Percentiles rank a stretch among this genome's conserved stretches.
These are phyloP conservation scores for Ammopiptanthus mongolicus DNA, from an alignment of 306 rosid species.

Conservation along the genomic window DNA sequence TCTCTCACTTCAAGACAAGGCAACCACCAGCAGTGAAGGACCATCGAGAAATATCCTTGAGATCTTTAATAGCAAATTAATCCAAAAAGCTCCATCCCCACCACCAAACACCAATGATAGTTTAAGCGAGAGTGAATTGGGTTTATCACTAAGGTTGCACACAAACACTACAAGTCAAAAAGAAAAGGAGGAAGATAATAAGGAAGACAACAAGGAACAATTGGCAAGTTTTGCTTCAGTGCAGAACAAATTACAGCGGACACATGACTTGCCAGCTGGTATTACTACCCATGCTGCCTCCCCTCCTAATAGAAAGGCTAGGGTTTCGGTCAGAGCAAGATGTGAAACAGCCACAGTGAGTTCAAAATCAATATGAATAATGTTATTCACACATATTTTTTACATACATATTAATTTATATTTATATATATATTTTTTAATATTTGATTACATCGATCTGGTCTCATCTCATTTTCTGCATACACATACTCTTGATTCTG, in stretches of 20 bases:
- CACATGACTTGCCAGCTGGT: slow-evolving; percentile 16
- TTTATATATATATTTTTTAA: too few relatives aligned
- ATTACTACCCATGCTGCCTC: slow-evolving; percentile 35
- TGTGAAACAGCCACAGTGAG: slow-evolving; percentile 88
- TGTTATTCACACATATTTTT: not conserved
- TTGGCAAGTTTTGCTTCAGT: slow-evolving; percentile 18
- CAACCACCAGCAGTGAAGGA: slow-evolving; percentile 20
- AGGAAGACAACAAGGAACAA: slow-evolving; percentile 20
- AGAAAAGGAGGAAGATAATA: slow-evolving; percentile 11
- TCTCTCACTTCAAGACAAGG: slow-evolving; percentile 46
- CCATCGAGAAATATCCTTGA: slow-evolving; percentile 25
- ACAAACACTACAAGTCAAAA: slow-evolving; percentile 30
- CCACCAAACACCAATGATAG: slow-evolving; percentile 25
- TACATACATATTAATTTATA: not conserved
- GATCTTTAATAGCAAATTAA: slow-evolving; percentile 12
- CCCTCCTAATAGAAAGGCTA: slow-evolving; percentile 74
- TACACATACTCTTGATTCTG: too few relatives aligned
- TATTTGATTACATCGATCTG: too few relatives aligned
- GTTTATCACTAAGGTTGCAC: slow-evolving; percentile 65
- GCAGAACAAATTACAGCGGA: slow-evolving; percentile 46
- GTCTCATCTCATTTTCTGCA: too few relatives aligned
- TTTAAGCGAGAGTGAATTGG: slow-evolving; percentile 43
- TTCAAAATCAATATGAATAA: not conserved
- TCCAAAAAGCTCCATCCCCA: slow-evolving; percentile 22
- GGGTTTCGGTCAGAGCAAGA: slow-evolving; percentile 97